Percentiles rank a stretch among this genome's conserved stretches.
phyloP scores from a whole-genome alignment of 2,329 filamentous ascomycete species.

The Pyricularia grisea region DNA sequence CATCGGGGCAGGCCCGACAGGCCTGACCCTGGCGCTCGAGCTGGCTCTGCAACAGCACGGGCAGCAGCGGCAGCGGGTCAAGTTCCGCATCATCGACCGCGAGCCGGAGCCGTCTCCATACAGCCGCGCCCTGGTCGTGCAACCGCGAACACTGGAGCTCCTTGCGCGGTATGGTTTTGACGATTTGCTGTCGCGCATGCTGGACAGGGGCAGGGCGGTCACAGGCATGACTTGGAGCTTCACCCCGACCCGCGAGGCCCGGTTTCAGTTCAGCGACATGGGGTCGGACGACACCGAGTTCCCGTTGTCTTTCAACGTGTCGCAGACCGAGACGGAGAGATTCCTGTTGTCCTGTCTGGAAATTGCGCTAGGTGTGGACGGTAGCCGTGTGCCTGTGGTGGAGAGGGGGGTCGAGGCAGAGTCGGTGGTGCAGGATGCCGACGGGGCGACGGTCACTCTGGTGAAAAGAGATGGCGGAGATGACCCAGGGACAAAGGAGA shows the following conservation, averaged over 20 bases:
- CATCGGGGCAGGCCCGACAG: conserved; percentile 34
- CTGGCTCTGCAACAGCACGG: conserved; percentile 17
- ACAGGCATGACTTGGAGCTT: conserved; percentile 27
- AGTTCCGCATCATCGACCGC: conserved; percentile 28
- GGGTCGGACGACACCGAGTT: conserved; percentile 11
- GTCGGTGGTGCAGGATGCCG: conserved; percentile 8
- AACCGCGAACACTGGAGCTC: conserved; percentile 39
- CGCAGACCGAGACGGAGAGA: conserved; percentile 15
- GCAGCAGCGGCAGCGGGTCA: conserved; percentile 10
- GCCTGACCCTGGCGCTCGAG: conserved; percentile 30
- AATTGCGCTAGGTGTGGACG: background rate
- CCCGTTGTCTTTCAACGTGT: conserved; percentile 12
- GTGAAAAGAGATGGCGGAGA: background rate
- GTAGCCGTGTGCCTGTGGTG: conserved; percentile 7
- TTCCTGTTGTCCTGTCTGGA: conserved; percentile 9
- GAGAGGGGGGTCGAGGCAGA: conserved; percentile 13
- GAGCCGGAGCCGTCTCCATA: conserved; percentile 21
- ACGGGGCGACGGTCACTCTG: conserved; percentile 14
- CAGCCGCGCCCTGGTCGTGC: conserved; percentile 33
- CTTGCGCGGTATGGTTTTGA: conserved; percentile 30
- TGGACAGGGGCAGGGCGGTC: conserved; percentile 25
- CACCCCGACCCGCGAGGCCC: conserved; percentile 20
- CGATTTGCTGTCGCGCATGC: conserved; percentile 23
- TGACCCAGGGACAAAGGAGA: conserved; percentile 7
- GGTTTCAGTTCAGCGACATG: conserved; percentile 17